A percentile compares a stretch with the other conserved stretches of the same genome.
Evolutionary conservation across 345 rosid species (phyloP).

Genomic region (Syzygium oleosum): DNA sequence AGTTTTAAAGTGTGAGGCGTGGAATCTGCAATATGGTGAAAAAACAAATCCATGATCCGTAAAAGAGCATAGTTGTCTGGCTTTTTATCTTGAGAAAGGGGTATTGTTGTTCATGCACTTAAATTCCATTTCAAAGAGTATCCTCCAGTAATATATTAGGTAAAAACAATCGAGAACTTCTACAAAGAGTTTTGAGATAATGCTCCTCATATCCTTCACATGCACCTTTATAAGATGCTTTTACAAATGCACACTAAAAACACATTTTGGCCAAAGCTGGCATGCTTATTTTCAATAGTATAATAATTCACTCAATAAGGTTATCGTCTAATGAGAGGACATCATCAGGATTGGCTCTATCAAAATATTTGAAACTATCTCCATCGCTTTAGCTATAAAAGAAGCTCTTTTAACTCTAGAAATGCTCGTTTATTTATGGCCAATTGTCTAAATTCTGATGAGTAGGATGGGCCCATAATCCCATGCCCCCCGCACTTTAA

Average conservation of each 20-base stretch:
- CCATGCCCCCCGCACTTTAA: too few species aligned
- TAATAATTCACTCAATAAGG: background rate
- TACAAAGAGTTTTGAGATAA: background rate
- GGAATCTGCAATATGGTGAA: background rate
- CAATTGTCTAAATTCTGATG: too few species aligned
- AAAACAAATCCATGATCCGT: background rate
- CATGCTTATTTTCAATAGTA: background rate
- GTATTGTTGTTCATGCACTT: background rate
- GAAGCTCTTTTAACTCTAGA: background rate
- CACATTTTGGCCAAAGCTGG: fast-evolving
- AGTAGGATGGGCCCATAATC: too few species aligned
- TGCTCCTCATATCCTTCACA: background rate
- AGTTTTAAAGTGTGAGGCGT: background rate
- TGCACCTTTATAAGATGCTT: background rate
- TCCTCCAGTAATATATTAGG: background rate
- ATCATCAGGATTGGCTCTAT: background rate
- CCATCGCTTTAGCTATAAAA: background rate
- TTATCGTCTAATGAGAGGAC: background rate
- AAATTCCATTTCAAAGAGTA: background rate
- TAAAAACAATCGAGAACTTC: background rate
- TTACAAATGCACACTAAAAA: background rate
- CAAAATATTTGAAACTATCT: background rate
- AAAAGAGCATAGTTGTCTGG: background rate
- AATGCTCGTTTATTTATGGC: background rate
- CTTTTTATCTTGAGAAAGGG: background rate